These are phyloP conservation scores for Aspergillus ustus DNA, from an alignment of 2,329 filamentous ascomycete genomes.

Conservation along the genomic window DNA sequence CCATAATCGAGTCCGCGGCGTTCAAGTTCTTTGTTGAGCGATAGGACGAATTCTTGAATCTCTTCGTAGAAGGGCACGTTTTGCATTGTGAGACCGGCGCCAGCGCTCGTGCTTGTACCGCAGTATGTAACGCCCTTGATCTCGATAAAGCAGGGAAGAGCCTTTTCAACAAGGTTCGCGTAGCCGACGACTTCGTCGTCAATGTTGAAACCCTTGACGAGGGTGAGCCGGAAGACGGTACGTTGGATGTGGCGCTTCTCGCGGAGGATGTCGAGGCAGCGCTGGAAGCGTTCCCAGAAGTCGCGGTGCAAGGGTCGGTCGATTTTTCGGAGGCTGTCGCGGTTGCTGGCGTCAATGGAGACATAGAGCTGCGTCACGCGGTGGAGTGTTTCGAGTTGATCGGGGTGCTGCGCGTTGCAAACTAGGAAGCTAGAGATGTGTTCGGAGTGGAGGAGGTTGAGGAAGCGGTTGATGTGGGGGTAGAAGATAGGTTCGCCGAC, in stretches of 20 bases:
- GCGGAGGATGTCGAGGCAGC: conserved; percentile 86
- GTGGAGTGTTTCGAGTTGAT: conserved; percentile 79
- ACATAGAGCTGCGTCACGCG: conserved; percentile 96
- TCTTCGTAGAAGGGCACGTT: conserved; percentile 97
- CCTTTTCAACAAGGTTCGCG: conserved; percentile 82
- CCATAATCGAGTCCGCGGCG: conserved; percentile 79
- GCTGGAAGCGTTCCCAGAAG: conserved; percentile 95
- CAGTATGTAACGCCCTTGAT: conserved; percentile 98
- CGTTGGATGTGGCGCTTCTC: conserved; percentile 83
- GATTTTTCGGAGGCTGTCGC: conserved; percentile 83
- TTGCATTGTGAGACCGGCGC: conserved; percentile 90
- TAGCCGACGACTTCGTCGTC: conserved; percentile 92
- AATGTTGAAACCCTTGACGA: conserved; percentile 98
- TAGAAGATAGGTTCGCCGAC: conserved; percentile 99
- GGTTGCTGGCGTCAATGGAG: conserved; percentile 91
- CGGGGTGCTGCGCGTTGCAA: conserved; percentile 95
- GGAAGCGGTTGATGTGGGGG: conserved; percentile 92
- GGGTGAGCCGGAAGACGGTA: conserved; percentile 90
- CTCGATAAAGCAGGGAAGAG: conserved; percentile 89
- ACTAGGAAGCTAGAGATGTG: conserved; percentile 93
- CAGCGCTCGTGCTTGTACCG: conserved; percentile 82
- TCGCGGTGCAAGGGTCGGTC: conserved; percentile 91
- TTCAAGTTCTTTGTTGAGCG: conserved; percentile 71
- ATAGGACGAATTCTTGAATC: conserved; percentile 78
- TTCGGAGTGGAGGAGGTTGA: conserved; percentile 79